phyloP scores from a whole-genome alignment of 2,329 filamentous ascomycete genomes.

The Apiospora koreana region DNA sequence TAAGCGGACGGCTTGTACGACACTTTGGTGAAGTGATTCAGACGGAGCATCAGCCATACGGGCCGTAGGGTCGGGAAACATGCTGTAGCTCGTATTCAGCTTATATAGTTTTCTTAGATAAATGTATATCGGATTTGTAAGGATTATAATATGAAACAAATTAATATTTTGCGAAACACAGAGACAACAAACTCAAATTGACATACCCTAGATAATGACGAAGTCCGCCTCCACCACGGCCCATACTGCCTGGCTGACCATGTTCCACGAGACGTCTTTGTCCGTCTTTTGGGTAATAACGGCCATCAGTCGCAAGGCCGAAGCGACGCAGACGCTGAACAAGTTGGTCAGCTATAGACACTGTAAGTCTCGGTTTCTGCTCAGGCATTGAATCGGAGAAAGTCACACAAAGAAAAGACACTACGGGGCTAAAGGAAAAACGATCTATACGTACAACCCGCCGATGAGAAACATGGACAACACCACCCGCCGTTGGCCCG shows the following conservation, averaged over 20 bases:
- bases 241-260: background rate
- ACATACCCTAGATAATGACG: background rate
- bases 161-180: too few species aligned
- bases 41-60: background rate
- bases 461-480: background rate
- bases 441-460: background rate
- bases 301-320: background rate
- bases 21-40: background rate
- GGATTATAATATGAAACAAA: too few species aligned
- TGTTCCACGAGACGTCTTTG: background rate
- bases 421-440: too few species aligned
- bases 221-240: background rate
- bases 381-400: too few species aligned
- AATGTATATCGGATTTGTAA: too few species aligned
- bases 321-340: background rate
- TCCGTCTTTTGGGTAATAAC: background rate
- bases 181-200: background rate
- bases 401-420: too few species aligned
- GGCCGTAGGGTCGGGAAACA: background rate
- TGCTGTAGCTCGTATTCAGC: background rate
- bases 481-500: background rate
- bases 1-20: background rate
- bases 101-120: too few species aligned
- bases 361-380: too few species aligned
- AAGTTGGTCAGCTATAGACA: background rate